Evolutionary conservation across 106 monocot species (phyloP).

Genomic region (Dendrobium nobile): DNA sequence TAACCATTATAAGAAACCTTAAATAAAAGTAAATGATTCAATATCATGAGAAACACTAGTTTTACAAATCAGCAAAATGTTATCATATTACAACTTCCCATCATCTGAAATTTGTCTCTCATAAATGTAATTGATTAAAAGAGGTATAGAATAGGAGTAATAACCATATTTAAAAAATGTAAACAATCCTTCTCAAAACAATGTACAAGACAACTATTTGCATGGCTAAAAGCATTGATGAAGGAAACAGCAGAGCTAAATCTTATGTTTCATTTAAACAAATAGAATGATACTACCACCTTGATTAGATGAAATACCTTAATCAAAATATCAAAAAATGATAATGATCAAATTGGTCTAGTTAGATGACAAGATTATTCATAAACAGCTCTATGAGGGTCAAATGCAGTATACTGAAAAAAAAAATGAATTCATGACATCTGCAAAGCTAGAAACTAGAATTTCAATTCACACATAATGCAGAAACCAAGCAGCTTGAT

Average conservation of each 20-base stretch:
- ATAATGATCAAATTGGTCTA: background rate
- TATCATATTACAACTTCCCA: background rate
- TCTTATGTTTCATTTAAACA: background rate
- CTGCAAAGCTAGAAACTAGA: background rate
- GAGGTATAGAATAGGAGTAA: no score
- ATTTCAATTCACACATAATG: background rate
- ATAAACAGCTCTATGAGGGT: background rate
- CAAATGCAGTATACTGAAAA: background rate
- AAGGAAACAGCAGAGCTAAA: background rate
- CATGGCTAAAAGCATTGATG: background rate
- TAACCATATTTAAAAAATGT: background rate
- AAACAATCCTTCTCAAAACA: background rate
- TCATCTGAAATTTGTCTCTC: background rate
- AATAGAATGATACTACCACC: background rate
- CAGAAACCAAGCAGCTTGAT: background rate
- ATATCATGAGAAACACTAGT: background rate
- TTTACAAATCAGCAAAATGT: background rate
- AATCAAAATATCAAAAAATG: background rate
- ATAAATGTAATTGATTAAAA: no score
- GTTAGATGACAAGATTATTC: background rate
- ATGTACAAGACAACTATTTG: background rate
- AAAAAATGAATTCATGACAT: background rate
- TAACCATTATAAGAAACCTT: background rate
- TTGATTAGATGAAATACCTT: background rate
- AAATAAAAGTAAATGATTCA: background rate